phyloP scores from a whole-genome alignment of 1,284 basidiomycete species.

The Cryptococcus floricola region DNA sequence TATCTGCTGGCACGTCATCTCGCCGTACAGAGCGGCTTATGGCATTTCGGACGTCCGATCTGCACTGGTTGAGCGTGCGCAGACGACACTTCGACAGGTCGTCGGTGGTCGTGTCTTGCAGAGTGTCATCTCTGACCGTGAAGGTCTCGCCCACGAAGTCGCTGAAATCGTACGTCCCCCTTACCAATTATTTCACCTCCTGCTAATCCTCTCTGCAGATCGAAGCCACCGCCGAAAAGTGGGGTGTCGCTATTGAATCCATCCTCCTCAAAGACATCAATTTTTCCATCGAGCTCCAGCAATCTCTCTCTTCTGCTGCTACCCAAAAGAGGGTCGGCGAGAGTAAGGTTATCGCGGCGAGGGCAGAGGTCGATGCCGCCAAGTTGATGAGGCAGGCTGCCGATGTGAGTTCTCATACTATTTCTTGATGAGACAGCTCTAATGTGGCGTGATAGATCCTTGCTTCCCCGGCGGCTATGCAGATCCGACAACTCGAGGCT shows the following conservation, averaged over 20 bases:
- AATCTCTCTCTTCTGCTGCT: constrained; percentile 85
- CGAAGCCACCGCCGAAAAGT: constrained; percentile 62
- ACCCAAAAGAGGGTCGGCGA: constrained; percentile 90
- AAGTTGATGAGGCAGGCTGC: constrained; percentile 75
- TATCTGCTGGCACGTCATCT: constrained; percentile 54
- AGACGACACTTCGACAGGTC: constrained; percentile 92
- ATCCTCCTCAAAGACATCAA: constrained; percentile 74
- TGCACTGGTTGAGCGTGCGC: constrained; percentile 86
- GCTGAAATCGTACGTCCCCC: constrained; percentile 73
- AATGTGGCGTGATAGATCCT: constrained; percentile 62
- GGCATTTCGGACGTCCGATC: constrained; percentile 83
- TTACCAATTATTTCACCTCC: background rate
- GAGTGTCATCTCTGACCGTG: constrained; percentile 67
- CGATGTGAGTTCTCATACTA: constrained; percentile 27
- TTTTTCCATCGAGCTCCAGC: constrained; percentile 86
- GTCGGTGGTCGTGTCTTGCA: constrained; percentile 72
- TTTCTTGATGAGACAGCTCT: background rate
- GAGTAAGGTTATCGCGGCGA: constrained; percentile 86
- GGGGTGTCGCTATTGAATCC: constrained; percentile 92
- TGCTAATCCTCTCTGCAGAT: constrained; percentile 27
- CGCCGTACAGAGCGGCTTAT: constrained; percentile 80
- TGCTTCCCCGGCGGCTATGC: constrained; percentile 90
- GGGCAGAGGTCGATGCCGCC: constrained; percentile 91
- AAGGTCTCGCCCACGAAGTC: constrained; percentile 92
- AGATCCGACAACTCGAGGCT: constrained; percentile 91